phyloP scores from a whole-genome alignment of 2,329 filamentous ascomycete genomes.

The Aspergillus jensenii region DNA sequence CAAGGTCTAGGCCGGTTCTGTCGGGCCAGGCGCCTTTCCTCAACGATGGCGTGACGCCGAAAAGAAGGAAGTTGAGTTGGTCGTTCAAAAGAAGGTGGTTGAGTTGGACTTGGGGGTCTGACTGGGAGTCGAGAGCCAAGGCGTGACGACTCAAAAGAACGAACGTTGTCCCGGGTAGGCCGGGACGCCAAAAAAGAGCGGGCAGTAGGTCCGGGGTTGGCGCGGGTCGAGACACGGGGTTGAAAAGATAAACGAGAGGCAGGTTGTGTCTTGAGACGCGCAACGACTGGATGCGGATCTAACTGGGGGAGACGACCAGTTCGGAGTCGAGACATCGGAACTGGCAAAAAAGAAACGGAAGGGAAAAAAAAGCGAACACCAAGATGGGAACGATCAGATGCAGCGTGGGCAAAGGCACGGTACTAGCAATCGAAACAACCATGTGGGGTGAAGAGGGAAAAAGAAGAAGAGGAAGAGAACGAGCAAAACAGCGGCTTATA shows the following conservation, averaged over 20 bases:
- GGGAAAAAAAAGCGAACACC: slow-evolving; percentile 2
- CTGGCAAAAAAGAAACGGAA: not conserved
- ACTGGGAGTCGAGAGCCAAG: slow-evolving; percentile 21
- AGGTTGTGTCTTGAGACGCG: slow-evolving; percentile 4
- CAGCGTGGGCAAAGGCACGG: slow-evolving; percentile 14
- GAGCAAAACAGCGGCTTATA: not conserved
- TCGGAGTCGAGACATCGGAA: not conserved
- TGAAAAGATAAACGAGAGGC: slow-evolving; percentile 10
- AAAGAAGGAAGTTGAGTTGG: slow-evolving; percentile 6
- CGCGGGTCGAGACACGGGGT: slow-evolving; percentile 13
- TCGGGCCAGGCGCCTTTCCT: slow-evolving; percentile 16
- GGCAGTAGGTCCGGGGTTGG: slow-evolving; percentile 13
- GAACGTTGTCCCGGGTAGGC: slow-evolving; percentile 12
- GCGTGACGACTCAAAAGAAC: slow-evolving; percentile 14
- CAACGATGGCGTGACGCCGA: slow-evolving; percentile 4
- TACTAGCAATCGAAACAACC: slow-evolving; percentile 20
- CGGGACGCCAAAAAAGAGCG: slow-evolving; percentile 13
- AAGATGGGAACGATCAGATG: slow-evolving; percentile 17
- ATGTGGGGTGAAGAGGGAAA: slow-evolving; percentile 13
- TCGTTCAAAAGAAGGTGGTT: slow-evolving; percentile 4
- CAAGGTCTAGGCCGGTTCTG: slow-evolving; percentile 16
- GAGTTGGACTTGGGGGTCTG: slow-evolving; percentile 9
- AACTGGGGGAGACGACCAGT: not conserved
- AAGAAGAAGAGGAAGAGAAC: slow-evolving; percentile 6
- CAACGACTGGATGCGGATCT: not conserved